Conservation (phyloP, 2,329 filamentous ascomycete species). For the Paecilomyces sp. region DNA sequence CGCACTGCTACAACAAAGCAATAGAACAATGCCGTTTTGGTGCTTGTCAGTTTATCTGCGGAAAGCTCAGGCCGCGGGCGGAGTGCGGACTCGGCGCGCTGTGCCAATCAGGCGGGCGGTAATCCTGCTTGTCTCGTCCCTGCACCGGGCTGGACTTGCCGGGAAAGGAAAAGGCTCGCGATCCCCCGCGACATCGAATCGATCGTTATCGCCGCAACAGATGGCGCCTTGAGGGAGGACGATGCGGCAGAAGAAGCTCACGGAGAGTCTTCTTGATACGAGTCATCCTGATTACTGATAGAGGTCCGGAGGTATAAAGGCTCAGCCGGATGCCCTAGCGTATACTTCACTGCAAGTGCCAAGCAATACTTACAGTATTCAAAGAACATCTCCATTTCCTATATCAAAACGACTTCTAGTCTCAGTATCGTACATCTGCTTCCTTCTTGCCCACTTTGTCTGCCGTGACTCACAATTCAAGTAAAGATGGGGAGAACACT, state of each 20-base stretch:
- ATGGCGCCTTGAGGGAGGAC: not conserved
- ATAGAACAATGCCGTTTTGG: not conserved
- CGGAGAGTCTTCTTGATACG: not conserved
- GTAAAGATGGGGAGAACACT: slow-evolving; percentile 34
- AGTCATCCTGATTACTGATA: not conserved
- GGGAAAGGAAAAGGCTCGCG: not conserved
- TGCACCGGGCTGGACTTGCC: not conserved
- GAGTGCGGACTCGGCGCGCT: not conserved
- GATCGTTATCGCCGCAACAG: not conserved
- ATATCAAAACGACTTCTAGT: not conserved
- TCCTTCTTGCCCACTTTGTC: not conserved
- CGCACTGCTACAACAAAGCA: not conserved
- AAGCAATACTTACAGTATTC: not conserved
- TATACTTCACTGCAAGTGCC: not conserved
- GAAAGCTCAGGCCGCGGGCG: not conserved
- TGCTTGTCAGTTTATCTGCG: not conserved
- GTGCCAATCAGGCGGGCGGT: slow-evolving; percentile 1
- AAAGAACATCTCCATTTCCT: not conserved
- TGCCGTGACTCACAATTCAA: not conserved
- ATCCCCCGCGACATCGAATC: not conserved
- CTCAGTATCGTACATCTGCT: not conserved
- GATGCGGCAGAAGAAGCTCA: not conserved
- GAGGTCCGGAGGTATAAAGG: not conserved
- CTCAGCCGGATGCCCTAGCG: not conserved
- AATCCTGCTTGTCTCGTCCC: not conserved